Base-by-base conservation (phyloP, 129 eudicot species). In the Helianthus annuus region DNA sequence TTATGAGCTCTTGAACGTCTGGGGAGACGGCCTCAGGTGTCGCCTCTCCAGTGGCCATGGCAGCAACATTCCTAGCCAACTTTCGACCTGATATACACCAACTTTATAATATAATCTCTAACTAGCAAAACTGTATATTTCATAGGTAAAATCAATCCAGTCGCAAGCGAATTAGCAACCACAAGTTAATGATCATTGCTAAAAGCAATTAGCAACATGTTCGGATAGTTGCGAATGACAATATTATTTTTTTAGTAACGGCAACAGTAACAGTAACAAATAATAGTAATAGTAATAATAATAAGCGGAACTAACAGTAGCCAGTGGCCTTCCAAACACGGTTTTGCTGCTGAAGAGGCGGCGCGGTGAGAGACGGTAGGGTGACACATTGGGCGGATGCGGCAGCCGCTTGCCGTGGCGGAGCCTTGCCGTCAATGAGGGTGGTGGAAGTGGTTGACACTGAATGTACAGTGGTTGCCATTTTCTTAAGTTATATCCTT, bases 41-140 rank as follows among this genome's bases (percentile, higher is more conserved):
- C 11, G 87, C 90, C 80, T 88, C 97, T 72, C 92, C 92, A 0
- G 92, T 87, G 8, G 97, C 92, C 98, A 85, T 78, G 56, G 96
- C 93, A 60, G 80, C 87, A 54, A 90, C 96, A 81, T 90, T 86
- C 64, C 97, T 77, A 10, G 83, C 97, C 32, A 89, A 17, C 92
- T 90, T 93, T 67, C 85, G 60, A 68, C 97, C 97, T 93, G 84
- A 64, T 42, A 14, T 14, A 36, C 29, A 68, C 17, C 52, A 57
- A 55, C 4, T 54, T 54, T 54, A n/a, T 16, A 2, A 54, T 54
- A 54, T 54, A 54, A 42, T 6, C 10, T 42, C 46, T 42, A 42
- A 42, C 10, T 6, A 42, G 46, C 46, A 9, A 42, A 42, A 42
- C 10, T 1, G 10, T 9, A 42, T 6, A 32, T 32, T 32, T 32